Base-by-base conservation (phyloP, 352 stramenopile genomes). In the Globisporangium spiculum region DNA sequence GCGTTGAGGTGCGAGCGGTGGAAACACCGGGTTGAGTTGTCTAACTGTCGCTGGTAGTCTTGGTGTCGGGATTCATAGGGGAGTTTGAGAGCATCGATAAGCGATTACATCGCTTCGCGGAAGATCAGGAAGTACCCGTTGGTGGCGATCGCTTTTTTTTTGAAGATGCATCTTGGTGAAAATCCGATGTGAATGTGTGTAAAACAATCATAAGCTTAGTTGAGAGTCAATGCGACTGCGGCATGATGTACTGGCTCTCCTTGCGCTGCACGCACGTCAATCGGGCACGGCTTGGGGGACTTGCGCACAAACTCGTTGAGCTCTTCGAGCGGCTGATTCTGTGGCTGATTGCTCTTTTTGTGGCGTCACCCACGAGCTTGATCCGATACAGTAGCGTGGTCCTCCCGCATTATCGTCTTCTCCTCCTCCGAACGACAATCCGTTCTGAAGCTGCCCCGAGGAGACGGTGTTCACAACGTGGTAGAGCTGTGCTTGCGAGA, bases 361-460 rank as follows among this genome's bases (percentile, higher is more conserved):
- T 10, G 36, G 36, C 9, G 36, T 44, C 36, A 74, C 69, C 50
- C 50, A 55, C 58, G 18, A 71, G 52, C 6, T 69, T 53, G 30
- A 78, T 65, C 2, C 74, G 70, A 53, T 78, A 75, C 14, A 78
- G 55, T 16, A 78, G 63, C 54, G 73, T 78, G 16, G 70, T 75
- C 61, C 77, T 78, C 22, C 73, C 73, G 7, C 70, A 68, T 10
- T 30, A 20, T 32, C 27, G 27, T 32, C 27, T 32, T 2, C 8
- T 6, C 12, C 14, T 18, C 12, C 12, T 18, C 38, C 38, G 14
- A 46, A 46, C 10, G 12, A 18, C 12, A 14, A 18, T 14, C 38
- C 38, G 1, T 32, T 48, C 38, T 48, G 38, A 0, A 48, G 38
- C 38, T 48, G 14, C 38, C 38, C 38, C 0, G 38, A 20, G 38